These are phyloP conservation scores for Penicillium sp. DNA, from an alignment of 2,329 filamentous ascomycete genomes.

Conservation along the genomic window DNA sequence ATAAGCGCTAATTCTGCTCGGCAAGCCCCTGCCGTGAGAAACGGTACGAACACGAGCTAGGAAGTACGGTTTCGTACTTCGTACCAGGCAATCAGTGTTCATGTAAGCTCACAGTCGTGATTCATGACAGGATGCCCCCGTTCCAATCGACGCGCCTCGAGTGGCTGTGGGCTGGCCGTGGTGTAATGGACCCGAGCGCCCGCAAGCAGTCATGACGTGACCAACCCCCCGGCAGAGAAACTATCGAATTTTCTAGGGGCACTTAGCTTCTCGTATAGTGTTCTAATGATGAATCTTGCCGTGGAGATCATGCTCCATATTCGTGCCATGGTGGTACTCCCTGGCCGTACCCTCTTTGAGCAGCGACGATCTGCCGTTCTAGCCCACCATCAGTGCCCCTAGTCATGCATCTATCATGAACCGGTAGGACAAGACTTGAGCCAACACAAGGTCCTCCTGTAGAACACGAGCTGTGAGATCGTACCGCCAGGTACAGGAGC, in stretches of 20 bases:
- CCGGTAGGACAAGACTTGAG: background rate
- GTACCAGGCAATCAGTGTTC: background rate
- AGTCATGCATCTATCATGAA: background rate
- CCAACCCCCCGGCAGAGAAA: background rate
- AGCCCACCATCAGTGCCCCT: background rate
- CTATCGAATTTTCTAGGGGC: background rate
- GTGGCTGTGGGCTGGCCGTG: background rate
- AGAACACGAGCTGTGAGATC: background rate
- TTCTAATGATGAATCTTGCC: background rate
- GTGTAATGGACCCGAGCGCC: background rate
- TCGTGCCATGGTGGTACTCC: background rate
- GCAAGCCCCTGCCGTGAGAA: conserved; percentile 8
- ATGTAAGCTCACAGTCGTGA: conserved; percentile 5
- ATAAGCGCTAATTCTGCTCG: background rate
- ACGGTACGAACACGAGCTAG: background rate
- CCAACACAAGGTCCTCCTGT: too few species aligned
- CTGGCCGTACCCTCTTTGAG: background rate
- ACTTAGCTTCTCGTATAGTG: background rate
- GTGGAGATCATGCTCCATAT: too few species aligned
- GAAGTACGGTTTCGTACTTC: background rate
- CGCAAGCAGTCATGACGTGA: conserved; percentile 18
- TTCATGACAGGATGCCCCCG: conserved; percentile 5
- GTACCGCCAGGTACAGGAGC: background rate
- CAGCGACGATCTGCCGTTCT: conserved; percentile 3
- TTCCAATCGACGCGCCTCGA: background rate